These are phyloP conservation scores for Globisporangium sylvaticum DNA, from an alignment of 352 stramenopile species.

Conservation along the genomic window DNA sequence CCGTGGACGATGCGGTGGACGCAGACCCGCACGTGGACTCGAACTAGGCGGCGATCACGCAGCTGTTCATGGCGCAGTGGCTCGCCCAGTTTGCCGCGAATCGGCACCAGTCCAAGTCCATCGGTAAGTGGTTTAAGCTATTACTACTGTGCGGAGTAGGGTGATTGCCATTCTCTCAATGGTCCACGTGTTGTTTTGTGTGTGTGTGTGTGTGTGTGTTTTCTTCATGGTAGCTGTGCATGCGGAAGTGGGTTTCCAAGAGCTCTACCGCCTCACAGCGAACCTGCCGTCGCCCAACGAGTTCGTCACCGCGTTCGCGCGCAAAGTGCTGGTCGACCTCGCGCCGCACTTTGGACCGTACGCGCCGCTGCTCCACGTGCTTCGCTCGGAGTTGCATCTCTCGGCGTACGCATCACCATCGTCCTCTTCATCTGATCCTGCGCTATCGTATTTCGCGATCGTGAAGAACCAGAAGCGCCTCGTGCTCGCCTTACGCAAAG, in stretches of 20 bases:
- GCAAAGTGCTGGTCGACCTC: conserved; percentile 51
- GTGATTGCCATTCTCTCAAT: neutral
- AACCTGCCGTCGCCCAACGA: conserved; percentile 59
- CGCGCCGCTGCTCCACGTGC: conserved; percentile 33
- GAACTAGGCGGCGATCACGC: conserved; percentile 47
- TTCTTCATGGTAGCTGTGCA: conserved; percentile 39
- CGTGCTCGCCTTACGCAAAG: conserved; percentile 38
- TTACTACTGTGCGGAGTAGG: neutral
- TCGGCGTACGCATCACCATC: conserved; percentile 37
- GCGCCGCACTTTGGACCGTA: conserved; percentile 55
- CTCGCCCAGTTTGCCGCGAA: conserved; percentile 51
- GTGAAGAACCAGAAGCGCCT: conserved; percentile 61
- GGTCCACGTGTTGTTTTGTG: neutral
- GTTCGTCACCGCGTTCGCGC: conserved; percentile 55
- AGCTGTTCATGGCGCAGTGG: conserved; percentile 63
- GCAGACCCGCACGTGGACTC: conserved; percentile 45
- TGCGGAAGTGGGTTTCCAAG: conserved; percentile 59
- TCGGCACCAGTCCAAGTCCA: conserved; percentile 54
- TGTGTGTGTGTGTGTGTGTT: neutral
- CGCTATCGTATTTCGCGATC: conserved; percentile 57
- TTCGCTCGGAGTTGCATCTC: conserved; percentile 37
- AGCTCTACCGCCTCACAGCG: conserved; percentile 50
- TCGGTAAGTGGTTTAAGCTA: conserved; percentile 26
- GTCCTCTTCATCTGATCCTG: neutral
- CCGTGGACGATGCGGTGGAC: conserved; percentile 46